phyloP scores from a whole-genome alignment of 2,329 filamentous ascomycete species.

The Venturia carpophila region DNA sequence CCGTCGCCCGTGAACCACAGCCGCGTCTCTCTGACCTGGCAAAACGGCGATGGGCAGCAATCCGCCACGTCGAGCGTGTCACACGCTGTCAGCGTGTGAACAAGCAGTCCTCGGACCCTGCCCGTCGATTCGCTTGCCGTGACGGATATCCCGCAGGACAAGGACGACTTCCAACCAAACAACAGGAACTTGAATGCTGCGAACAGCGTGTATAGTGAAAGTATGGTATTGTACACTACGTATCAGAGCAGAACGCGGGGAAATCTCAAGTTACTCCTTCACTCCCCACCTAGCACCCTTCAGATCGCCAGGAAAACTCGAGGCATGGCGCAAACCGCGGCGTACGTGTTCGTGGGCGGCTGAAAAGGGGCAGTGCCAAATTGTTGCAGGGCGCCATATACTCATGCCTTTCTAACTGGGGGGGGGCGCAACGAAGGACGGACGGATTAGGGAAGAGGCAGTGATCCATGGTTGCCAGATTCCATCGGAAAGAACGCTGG shows the following conservation, averaged over 20 bases:
- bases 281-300: neutral
- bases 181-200: neutral
- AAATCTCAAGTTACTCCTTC: neutral
- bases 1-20: neutral
- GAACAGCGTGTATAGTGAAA: neutral
- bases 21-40: neutral
- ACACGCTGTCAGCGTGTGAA: neutral
- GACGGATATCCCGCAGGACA: no score
- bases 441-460: neutral
- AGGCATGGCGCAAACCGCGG: neutral
- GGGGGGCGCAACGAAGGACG: conserved; percentile 11
- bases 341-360: neutral
- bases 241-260: conserved; percentile 6
- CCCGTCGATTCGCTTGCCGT: no score
- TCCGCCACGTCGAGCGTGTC: neutral
- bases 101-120: no score
- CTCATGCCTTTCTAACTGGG: conserved; percentile 9
- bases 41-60: neutral
- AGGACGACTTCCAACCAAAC: neutral
- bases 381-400: conserved; percentile 11
- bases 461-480: neutral
- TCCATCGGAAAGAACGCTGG: neutral
- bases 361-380: neutral
- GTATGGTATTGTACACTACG: conserved; percentile 13
- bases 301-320: neutral